These are phyloP conservation scores for Cornus controversa DNA, from an alignment of 148 eudicot species.

Conservation along the genomic window DNA sequence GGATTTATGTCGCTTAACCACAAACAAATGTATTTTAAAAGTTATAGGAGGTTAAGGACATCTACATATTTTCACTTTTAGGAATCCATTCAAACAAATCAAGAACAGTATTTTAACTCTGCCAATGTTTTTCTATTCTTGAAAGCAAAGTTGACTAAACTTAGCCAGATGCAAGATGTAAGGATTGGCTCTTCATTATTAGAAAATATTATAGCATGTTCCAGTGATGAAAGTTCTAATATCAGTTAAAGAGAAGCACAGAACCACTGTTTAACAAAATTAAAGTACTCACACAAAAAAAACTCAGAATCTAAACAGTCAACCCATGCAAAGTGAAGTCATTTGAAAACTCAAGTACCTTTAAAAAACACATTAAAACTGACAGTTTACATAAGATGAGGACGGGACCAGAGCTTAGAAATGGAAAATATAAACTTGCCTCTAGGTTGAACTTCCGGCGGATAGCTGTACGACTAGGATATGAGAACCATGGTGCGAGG, in stretches of 20 bases:
- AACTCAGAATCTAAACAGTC: not conserved
- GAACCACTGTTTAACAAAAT: too few relatives aligned
- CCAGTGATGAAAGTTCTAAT: not conserved
- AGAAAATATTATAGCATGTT: not conserved
- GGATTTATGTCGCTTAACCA: not conserved
- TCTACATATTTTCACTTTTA: not conserved
- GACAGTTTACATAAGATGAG: not conserved
- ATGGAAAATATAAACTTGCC: constrained; percentile 32
- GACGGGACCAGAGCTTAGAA: not conserved
- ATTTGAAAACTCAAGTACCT: not conserved
- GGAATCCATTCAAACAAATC: not conserved
- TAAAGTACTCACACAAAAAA: too few relatives aligned
- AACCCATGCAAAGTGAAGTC: not conserved
- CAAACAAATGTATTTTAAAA: not conserved
- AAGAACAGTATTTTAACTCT: not conserved
- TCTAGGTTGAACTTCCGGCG: constrained; percentile 77
- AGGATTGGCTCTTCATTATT: not conserved
- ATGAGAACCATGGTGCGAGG: constrained; percentile 83
- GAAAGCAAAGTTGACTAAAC: not conserved
- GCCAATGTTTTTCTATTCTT: not conserved
- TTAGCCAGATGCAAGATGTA: too few relatives aligned
- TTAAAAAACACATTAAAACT: not conserved
- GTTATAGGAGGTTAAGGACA: not conserved
- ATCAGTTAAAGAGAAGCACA: not conserved
- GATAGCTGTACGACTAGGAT: constrained; percentile 65